These are phyloP conservation scores for Pseudopediastrum boryanum DNA, from an alignment of 139 green algal genomes.

Conservation along the genomic window DNA sequence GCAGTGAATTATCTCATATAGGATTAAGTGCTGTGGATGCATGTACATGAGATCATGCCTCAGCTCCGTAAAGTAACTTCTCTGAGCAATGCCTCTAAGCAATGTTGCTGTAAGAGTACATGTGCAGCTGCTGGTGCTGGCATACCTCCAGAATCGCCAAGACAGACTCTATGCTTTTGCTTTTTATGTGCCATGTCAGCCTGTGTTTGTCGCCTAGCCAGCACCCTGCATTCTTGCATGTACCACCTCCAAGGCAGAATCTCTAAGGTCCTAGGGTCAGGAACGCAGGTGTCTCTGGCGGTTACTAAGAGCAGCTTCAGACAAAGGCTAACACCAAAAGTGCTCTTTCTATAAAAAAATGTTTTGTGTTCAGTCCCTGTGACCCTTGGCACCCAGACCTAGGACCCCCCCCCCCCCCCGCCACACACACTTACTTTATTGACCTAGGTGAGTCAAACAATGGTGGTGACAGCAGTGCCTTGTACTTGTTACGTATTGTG, in stretches of 20 bases:
- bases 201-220: too few relatives aligned
- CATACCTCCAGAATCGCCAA: not conserved
- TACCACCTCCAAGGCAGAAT: not conserved
- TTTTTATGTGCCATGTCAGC: not conserved
- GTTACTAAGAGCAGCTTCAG: not conserved
- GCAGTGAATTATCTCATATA: too few relatives aligned
- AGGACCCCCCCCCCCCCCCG: not conserved
- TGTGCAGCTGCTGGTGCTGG: not conserved
- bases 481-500: conserved; percentile 34
- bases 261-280: not conserved
- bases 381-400: not conserved
- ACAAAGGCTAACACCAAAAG: not conserved
- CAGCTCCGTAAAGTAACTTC: too few relatives aligned
- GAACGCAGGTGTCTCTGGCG: not conserved
- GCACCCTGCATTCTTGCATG: not conserved
- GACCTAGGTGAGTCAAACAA: conserved; percentile 42
- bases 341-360: not conserved
- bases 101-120: too few relatives aligned
- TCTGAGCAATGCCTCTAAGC: too few relatives aligned
- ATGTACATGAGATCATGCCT: too few relatives aligned
- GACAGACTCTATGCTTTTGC: not conserved
- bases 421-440: conserved; percentile 29
- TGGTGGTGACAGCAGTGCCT: conserved; percentile 55
- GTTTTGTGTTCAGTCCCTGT: not conserved
- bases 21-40: too few relatives aligned